A percentile compares a stretch with the other conserved stretches of the same genome.
phyloP scores from a whole-genome alignment of 2,329 filamentous ascomycete genomes.

The Thelonectria olida region DNA sequence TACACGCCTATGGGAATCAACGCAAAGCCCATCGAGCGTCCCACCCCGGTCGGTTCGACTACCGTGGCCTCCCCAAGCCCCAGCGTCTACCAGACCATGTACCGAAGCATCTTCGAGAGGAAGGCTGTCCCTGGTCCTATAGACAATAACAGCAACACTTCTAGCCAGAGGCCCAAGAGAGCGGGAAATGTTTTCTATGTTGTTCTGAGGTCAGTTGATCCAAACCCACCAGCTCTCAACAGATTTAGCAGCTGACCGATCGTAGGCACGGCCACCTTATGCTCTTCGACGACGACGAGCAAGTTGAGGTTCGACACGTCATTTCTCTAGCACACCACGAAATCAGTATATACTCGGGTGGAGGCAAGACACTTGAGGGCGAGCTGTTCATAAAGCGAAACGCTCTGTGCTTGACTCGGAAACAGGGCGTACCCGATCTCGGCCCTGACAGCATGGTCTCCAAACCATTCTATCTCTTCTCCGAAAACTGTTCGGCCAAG shows the following conservation, averaged over 20 bases:
- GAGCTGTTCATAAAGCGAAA: constrained; percentile 97
- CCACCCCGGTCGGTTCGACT: constrained; percentile 78
- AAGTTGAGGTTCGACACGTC: constrained; percentile 95
- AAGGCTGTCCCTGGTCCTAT: constrained; percentile 62
- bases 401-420: constrained; percentile 82
- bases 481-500: constrained; percentile 94
- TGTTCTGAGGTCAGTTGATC: constrained; percentile 74
- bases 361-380: constrained; percentile 81
- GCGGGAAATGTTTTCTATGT: constrained; percentile 94
- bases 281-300: constrained; percentile 95
- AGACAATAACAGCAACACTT: constrained; percentile 57
- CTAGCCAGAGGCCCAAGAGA: constrained; percentile 65
- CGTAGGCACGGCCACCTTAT: constrained; percentile 90
- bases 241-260: constrained; percentile 23
- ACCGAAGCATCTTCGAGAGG: constrained; percentile 92
- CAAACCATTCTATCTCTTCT: constrained; percentile 93
- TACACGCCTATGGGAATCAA: constrained; percentile 92
- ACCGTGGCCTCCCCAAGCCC: constrained; percentile 83
- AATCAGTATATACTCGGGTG: constrained; percentile 85
- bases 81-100: constrained; percentile 98
- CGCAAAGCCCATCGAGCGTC: constrained; percentile 88
- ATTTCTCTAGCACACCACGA: constrained; percentile 90
- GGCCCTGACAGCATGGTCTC: constrained; percentile 66
- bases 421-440: constrained; percentile 61
- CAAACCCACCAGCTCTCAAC: background rate